Conservation (phyloP, 371 early-diverging fungal species). For the Dichotomocladium elegans region DNA sequence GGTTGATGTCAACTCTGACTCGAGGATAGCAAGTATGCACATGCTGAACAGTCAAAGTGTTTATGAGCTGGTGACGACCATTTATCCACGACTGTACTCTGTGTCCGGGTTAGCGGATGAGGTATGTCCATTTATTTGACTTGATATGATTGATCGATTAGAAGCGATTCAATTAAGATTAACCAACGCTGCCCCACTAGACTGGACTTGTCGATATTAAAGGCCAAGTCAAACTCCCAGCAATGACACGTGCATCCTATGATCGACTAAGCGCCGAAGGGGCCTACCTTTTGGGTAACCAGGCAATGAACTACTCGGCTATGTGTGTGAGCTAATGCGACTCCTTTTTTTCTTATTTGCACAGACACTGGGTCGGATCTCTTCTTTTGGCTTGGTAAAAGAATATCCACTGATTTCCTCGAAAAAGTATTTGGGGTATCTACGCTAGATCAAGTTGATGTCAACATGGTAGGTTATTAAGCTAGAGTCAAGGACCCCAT, state of each 20-base stretch:
- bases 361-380: conserved; percentile 82
- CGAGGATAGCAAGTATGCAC: conserved; percentile 76
- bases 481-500: no score
- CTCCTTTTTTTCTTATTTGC: no score
- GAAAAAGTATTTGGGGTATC: conserved; percentile 74
- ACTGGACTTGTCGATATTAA: conserved; percentile 29
- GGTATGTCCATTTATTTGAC: conserved; percentile 37
- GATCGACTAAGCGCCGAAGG: conserved; percentile 72
- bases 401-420: conserved; percentile 57
- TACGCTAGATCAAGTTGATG: conserved; percentile 70
- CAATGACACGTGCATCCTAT: conserved; percentile 73
- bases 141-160: background rate
- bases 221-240: conserved; percentile 56
- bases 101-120: conserved; percentile 62
- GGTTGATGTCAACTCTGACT: conserved; percentile 66
- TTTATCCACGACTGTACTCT: conserved; percentile 85
- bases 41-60: conserved; percentile 74
- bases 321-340: conserved; percentile 17
- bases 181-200: conserved; percentile 17
- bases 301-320: background rate
- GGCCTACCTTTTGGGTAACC: conserved; percentile 59
- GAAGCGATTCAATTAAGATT: background rate
- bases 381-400: conserved; percentile 86
- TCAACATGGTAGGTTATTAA: conserved; percentile 53
- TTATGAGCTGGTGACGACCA: conserved; percentile 64